A percentile compares a stretch with the other conserved stretches of the same genome.
These are phyloP conservation scores for Plenodomus lindquistii DNA, from an alignment of 2,329 filamentous ascomycete species.

Conservation along the genomic window DNA sequence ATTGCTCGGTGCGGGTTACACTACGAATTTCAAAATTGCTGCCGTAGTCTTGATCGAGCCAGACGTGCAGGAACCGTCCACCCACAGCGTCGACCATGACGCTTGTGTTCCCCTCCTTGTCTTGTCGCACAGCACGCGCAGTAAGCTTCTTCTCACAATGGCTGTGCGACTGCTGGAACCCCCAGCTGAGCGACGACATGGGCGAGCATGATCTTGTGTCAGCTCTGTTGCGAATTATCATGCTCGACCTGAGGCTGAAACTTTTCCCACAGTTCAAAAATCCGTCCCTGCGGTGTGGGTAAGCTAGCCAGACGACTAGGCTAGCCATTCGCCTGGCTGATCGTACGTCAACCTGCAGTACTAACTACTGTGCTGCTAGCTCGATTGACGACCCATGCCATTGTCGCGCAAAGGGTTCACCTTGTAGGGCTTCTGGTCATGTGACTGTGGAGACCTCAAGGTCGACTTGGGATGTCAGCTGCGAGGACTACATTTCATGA, in stretches of 20 bases:
- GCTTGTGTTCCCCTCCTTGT: slow-evolving; percentile 15
- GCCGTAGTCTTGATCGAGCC: slow-evolving; percentile 32
- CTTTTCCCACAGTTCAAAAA: slow-evolving; percentile 13
- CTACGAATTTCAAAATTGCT: slow-evolving; percentile 21
- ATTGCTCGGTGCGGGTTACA: slow-evolving; percentile 31
- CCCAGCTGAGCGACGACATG: slow-evolving; percentile 5
- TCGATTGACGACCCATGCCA: slow-evolving; percentile 3
- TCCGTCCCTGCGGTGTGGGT: slow-evolving; percentile 16
- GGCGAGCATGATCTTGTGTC: slow-evolving; percentile 4
- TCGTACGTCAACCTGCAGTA: slow-evolving; percentile 36
- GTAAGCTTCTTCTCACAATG: slow-evolving; percentile 2
- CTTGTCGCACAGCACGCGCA: slow-evolving; percentile 19
- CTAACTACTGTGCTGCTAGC: neutral
- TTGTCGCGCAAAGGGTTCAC: too few relatives aligned
- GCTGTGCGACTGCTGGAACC: slow-evolving; percentile 6
- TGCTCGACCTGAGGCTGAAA: slow-evolving; percentile 24
- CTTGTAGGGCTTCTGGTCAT: too few relatives aligned
- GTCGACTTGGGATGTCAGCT: too few relatives aligned
- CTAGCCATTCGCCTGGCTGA: slow-evolving; percentile 10
- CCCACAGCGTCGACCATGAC: slow-evolving; percentile 24
- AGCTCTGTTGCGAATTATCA: slow-evolving; percentile 11
- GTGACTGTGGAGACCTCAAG: too few relatives aligned
- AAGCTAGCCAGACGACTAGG: slow-evolving; percentile 17
- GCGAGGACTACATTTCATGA: slow-evolving; percentile 1
- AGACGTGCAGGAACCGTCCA: slow-evolving; percentile 36